Conservation (phyloP, 768 basidiomycete species). For the Pleurotus cornucopiae region DNA sequence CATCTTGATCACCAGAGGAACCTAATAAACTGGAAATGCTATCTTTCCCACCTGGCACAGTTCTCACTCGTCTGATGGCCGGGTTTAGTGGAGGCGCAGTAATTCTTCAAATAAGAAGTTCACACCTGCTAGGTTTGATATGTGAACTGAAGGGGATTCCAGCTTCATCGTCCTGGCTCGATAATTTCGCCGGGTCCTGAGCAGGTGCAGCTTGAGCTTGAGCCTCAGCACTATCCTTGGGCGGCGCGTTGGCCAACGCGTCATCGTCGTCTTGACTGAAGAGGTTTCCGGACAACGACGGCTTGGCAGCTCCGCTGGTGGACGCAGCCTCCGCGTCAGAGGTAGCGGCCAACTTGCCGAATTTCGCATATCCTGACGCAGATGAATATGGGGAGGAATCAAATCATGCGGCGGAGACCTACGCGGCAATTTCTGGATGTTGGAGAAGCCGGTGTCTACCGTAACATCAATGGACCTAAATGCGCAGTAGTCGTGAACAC, state of each 20-base stretch:
- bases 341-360: conserved; percentile 48
- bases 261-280: conserved; percentile 50
- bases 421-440: conserved; percentile 77
- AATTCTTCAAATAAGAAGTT: background rate
- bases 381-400: no score
- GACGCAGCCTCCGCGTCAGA: conserved; percentile 10
- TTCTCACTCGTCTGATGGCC: conserved; percentile 35
- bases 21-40: conserved; percentile 46
- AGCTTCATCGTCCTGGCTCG: conserved; percentile 9
- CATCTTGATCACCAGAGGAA: conserved; percentile 29
- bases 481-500: conserved; percentile 7
- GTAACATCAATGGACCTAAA: conserved; percentile 68
- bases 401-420: conserved; percentile 15
- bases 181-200: background rate
- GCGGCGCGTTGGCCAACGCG: conserved; percentile 56
- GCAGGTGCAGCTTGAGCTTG: background rate
- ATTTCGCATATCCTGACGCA: conserved; percentile 59
- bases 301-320: background rate
- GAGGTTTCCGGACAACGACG: conserved; percentile 21
- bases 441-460: conserved; percentile 71
- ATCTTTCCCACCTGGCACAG: conserved; percentile 40
- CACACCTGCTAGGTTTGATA: conserved; percentile 50
- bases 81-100: no score
- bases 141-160: conserved; percentile 32
- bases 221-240: conserved; percentile 15